These are phyloP conservation scores for Candida sonorensis DNA, from an alignment of 805 yeast species.

Conservation along the genomic window DNA sequence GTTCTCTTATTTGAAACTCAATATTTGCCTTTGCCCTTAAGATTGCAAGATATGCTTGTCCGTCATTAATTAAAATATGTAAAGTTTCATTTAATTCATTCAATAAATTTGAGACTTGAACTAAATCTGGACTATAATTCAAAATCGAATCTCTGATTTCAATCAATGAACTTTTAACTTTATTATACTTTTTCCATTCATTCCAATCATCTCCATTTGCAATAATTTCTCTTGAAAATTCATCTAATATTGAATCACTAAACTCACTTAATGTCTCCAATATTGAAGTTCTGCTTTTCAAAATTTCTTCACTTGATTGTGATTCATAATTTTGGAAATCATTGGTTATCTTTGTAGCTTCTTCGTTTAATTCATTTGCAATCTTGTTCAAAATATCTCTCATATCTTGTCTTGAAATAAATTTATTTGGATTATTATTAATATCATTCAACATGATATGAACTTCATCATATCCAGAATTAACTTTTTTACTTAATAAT, in stretches of 20 bases:
- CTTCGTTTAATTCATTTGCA: constrained; percentile 22
- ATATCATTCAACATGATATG: constrained; percentile 21
- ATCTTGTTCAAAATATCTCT: constrained; percentile 35
- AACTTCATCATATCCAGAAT: constrained; percentile 22
- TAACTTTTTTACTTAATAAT: constrained; percentile 23
- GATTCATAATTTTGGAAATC: constrained; percentile 25
- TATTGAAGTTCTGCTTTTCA: constrained; percentile 32
- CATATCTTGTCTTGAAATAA: constrained; percentile 39
- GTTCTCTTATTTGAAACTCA: constrained; percentile 46
- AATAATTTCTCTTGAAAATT: constrained; percentile 56
- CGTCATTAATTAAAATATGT: constrained; percentile 47
- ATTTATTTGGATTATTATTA: constrained; percentile 18
- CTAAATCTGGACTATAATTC: constrained; percentile 26
- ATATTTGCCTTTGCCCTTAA: constrained; percentile 52
- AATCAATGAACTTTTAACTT: constrained; percentile 47
- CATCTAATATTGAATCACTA: constrained; percentile 59
- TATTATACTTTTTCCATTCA: constrained; percentile 57
- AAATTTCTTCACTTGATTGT: constrained; percentile 26
- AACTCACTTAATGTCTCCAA: constrained; percentile 69
- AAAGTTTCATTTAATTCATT: constrained; percentile 38
- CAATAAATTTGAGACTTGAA: constrained; percentile 26
- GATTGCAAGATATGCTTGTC: constrained; percentile 52
- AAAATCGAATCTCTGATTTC: constrained; percentile 48
- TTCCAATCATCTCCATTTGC: constrained; percentile 37
- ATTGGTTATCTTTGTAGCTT: constrained; percentile 27